phyloP scores from a whole-genome alignment of 805 yeast species.

The Nakazawaea molendinolei region DNA sequence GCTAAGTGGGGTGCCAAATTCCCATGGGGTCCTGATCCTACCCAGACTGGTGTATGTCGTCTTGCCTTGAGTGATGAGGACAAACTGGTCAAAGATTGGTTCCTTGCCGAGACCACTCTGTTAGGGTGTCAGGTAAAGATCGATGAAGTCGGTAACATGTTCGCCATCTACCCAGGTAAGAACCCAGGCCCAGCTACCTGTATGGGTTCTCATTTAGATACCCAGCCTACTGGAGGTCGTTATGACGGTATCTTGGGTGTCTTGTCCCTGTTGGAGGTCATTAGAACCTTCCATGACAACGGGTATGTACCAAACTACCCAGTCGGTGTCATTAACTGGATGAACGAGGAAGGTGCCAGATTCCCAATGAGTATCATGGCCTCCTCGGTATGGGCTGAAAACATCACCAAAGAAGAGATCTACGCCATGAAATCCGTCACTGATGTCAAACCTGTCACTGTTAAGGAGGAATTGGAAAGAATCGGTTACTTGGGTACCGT shows the following conservation, averaged over 20 bases:
- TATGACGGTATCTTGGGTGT: conserved; percentile 73
- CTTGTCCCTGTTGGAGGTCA: conserved; percentile 56
- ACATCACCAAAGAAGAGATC: conserved; percentile 37
- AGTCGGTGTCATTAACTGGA: conserved; percentile 61
- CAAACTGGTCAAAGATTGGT: conserved; percentile 62
- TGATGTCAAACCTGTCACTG: conserved; percentile 42
- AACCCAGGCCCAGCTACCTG: conserved; percentile 49
- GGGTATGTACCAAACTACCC: conserved; percentile 57
- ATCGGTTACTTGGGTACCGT: conserved; percentile 56
- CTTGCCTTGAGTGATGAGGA: conserved; percentile 58
- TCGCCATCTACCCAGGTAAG: conserved; percentile 57
- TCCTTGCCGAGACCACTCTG: conserved; percentile 39
- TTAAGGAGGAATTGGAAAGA: conserved; percentile 46
- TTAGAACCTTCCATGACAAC: conserved; percentile 58
- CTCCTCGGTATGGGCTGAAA: conserved; percentile 62
- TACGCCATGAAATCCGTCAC: conserved; percentile 47
- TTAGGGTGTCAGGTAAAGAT: conserved; percentile 54
- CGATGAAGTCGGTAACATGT: conserved; percentile 65
- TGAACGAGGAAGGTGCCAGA: conserved; percentile 75
- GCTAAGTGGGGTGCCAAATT: conserved; percentile 59
- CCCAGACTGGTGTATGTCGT: conserved; percentile 65
- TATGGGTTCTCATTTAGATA: conserved; percentile 69
- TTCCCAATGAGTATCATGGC: conserved; percentile 66
- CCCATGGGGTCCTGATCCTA: conserved; percentile 47
- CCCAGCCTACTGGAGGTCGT: conserved; percentile 75